Base-by-base conservation (phyloP, 2,329 filamentous ascomycete genomes). In the Xylaria multiplex region DNA sequence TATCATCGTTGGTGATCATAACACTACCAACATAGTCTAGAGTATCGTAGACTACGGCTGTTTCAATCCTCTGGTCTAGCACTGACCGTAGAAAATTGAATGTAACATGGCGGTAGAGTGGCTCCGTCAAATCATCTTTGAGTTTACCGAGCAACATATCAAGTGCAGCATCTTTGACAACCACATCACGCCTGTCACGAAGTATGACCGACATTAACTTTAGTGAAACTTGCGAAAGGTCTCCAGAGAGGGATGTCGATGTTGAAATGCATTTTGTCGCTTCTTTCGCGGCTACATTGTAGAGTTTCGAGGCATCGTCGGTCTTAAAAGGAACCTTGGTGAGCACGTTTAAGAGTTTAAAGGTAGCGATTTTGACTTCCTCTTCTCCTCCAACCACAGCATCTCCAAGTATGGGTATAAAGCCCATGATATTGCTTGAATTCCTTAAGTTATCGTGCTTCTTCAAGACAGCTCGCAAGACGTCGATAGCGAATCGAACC, bases 1-100 rank as follows among this genome's bases (percentile, higher is more conserved):
- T 91, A 72, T 96, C 94, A 69, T 97, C 93, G 76, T 98, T 98
- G 50, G 92, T 97, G 63, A 99, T 91, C 94, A 98, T 98, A 77
- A 97, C 91, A 3, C 88, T 90, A 53, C 93, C 93, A 35, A 97
- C 90, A 73, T 93, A 90, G 77, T 99, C 96, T 69, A 97, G 86
- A 8, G 91, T 90, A 75, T 98, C 95, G 76, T 99, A 99, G 35
- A 99, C 90, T 48, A 91, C 86, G 0, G 94, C 90, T 7, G 96
- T 93, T 73, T 97, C 87, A 49, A 98, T 85, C 76, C 91, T 95
- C 19, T 94, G 88, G 59, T 92, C 91, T 75, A 99, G 87, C 30
- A 98, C 89, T 0, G 93, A 91, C 48, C 94, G 91, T 65, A 99
- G 81, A 79, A 99, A 98, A 75, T 93, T 97, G 82, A 99, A 99